These are phyloP conservation scores for Yamadazyma endophytica DNA, from an alignment of 805 yeast genomes.

Conservation along the genomic window DNA sequence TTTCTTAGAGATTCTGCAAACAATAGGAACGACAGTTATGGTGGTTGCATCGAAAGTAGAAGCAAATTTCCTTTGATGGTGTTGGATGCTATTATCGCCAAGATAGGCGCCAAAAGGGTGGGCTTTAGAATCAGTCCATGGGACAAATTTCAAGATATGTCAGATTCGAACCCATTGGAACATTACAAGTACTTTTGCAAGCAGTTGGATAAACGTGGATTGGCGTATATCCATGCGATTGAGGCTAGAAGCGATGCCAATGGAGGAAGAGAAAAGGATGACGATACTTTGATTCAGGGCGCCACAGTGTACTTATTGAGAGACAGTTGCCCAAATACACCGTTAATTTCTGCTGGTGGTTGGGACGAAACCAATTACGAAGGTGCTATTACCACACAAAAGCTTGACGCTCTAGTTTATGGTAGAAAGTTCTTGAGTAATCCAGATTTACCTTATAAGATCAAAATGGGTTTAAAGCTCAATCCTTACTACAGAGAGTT, in stretches of 20 bases:
- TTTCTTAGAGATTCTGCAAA: conserved; percentile 18
- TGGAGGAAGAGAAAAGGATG: conserved; percentile 13
- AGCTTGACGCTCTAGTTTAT: conserved; percentile 4
- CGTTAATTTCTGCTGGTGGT: conserved; percentile 12
- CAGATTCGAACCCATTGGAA: conserved; percentile 10
- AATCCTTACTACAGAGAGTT: conserved; percentile 6
- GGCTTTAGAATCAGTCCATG: conserved; percentile 19
- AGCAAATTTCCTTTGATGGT: conserved; percentile 16
- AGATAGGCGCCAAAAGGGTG: conserved; percentile 14
- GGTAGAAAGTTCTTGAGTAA: conserved; percentile 7
- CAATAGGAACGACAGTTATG: conserved; percentile 21
- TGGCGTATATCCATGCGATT: conserved; percentile 10
- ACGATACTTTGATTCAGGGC: not conserved
- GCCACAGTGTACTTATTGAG: conserved; percentile 4
- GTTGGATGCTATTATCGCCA: conserved; percentile 16
- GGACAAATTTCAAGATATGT: conserved; percentile 11
- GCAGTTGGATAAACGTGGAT: conserved; percentile 11
- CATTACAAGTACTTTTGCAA: conserved; percentile 10
- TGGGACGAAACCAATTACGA: conserved; percentile 8
- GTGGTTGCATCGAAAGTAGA: conserved; percentile 23
- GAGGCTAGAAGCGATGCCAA: conserved; percentile 13
- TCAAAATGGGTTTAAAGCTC: not conserved
- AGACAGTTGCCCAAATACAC: conserved; percentile 5
- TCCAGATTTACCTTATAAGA: conserved; percentile 5
- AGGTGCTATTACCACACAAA: not conserved